Evolutionary conservation across 1,139 yeast genomes (phyloP), one percentile per base, ranked within the genome.

Genomic region (Cylindricascospora bacillispora): DNA sequence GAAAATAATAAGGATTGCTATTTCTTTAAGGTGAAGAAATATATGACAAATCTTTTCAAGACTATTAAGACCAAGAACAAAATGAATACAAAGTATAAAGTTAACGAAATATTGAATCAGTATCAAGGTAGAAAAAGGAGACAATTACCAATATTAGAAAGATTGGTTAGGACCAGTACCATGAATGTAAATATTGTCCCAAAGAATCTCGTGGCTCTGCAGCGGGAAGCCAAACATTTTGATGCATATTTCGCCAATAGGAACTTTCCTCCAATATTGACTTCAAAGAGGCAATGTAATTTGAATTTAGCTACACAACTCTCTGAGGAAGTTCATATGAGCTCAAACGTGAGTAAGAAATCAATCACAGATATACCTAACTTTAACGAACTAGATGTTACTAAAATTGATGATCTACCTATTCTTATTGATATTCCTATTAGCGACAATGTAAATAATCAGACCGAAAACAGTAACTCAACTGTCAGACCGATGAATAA

Each of bases 11-110:
- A 57, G 22, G 65, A 62, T n/a, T 79, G 92, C 57, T 60, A 67
- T 13, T 57, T 79, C 5, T 61, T 65, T 36, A 75, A 72, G 43
- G 69, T 76, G 3, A 75, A 73, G 44, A 74, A 74, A 45, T 43
- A 40, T 24, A 40, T 53, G 2, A 51, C 43, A 22, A 33, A 39
- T 5, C 35, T 52, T 5, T 43, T 44, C 29, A 49, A 45, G 28
- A 36, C 49, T n/a, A 49, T 50, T 3, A 48, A 47, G 29, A 40
- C 51, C 6, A 47, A 49, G 30, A 47, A 45, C 13, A 49, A 50
- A 32, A 49, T 47, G 49, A 47, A 42, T 29, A 48, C 45, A 28
- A 40, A 53, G 40, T 45, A 49, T 37, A 41, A 52, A 43, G 24
- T 57, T 35, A 33, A 45, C 40, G 48, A 58, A 38, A 36, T 43